Conservation (phyloP, 352 stramenopile species). For the Phytopythium aichiense region DNA sequence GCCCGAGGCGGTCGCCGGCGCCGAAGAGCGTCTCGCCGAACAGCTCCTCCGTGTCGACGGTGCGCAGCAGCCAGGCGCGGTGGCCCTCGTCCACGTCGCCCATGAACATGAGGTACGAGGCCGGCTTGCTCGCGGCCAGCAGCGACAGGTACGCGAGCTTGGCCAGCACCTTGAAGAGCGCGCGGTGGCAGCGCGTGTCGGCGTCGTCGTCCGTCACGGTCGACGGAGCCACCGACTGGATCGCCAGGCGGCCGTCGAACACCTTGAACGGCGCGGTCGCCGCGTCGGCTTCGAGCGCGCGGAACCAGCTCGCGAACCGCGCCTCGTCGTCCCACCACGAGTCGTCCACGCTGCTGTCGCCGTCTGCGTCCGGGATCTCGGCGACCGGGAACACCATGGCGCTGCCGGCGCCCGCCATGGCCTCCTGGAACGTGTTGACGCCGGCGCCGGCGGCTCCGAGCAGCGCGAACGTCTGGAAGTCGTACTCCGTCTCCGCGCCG, state of each 20-base stretch:
- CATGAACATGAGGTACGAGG: conserved; percentile 51
- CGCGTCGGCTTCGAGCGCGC: conserved; percentile 14
- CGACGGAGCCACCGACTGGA: conserved; percentile 10
- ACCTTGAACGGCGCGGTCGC: conserved; percentile 19
- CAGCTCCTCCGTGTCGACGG: conserved; percentile 26
- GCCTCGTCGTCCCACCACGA: conserved; percentile 31
- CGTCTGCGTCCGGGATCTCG: conserved; percentile 9
- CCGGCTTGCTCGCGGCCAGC: conserved; percentile 25
- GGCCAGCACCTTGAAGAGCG: conserved; percentile 37
- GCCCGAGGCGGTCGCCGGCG: conserved; percentile 17
- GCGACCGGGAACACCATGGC: conserved; percentile 24
- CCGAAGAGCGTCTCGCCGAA: conserved; percentile 30
- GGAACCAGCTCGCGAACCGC: conserved; percentile 28
- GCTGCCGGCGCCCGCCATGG: conserved; percentile 19
- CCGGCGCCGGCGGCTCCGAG: conserved; percentile 26
- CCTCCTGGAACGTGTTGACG: conserved; percentile 35
- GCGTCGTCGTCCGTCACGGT: conserved; percentile 17
- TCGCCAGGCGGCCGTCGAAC: conserved; percentile 17
- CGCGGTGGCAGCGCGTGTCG: conserved; percentile 32
- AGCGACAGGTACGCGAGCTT: conserved; percentile 36
- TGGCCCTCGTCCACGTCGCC: conserved; percentile 24
- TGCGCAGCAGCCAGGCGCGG: conserved; percentile 29
- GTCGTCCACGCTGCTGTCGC: not conserved
- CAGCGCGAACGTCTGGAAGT: conserved; percentile 35
- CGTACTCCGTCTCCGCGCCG: conserved; percentile 1